Evolutionary conservation across 305 asterid species (phyloP), one percentile per base, ranked within the genome.

Genomic region (Fraxinus floribunda): DNA sequence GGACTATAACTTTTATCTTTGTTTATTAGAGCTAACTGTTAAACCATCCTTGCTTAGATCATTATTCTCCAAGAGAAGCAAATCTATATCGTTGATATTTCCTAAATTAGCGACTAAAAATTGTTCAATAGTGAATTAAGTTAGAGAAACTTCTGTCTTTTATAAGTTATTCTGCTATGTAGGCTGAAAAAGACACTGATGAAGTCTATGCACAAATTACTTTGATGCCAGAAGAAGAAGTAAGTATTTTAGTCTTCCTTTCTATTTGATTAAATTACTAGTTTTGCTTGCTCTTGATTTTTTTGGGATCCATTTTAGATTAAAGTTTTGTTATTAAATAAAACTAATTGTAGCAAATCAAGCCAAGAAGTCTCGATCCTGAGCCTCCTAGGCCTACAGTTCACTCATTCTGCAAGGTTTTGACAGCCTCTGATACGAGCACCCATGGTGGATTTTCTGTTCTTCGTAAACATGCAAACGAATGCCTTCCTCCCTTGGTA

Each of bases 401-500:
- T 72, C 92, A 91, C 52, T 92, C 94, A 2, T 92, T 93, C 85
- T 92, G 94, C 87, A 93, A 93, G 88, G 94, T 92, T 38, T 87
- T 93, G 87, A 88, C 93, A 4, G 94, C 95, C 62, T 88, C 97
- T 0, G 96, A 91, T 83, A 93, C 96, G 13, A 93, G 96, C 79
- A 93, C 97, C 4, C 97, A 93, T 44, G 97, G 97, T 80, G 97
- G 96, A 76, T 92, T 93, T 77, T 93, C 97, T 2, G 94, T 93
- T 72, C 94, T 91, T 49, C 91, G 97, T 16, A 93, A 89, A 78
- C 97, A 93, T 44, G 97, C 96, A 10, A 92, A 88, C 13, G 97
- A 93, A 71, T 93, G 96, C 84, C 97, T 93, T 82, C 99, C 97
- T 39, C 93, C 94, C 9, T 85, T 95, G 98, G 98, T 95, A 92